Base-by-base conservation (phyloP, 208 protist species). In the Acanthamoeba royreba region DNA sequence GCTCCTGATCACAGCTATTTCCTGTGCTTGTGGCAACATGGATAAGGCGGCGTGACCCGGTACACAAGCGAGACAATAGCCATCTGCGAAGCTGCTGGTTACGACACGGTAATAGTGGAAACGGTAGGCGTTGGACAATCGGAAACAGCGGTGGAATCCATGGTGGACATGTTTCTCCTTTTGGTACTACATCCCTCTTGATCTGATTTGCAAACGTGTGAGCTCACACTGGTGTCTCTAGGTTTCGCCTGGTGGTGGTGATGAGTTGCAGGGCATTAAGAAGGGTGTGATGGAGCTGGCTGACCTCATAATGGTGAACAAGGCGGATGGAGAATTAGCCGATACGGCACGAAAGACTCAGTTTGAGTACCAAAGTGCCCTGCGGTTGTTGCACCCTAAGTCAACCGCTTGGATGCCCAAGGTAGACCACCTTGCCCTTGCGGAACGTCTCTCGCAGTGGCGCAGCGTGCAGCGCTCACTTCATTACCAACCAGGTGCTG, bases 81-180 rank as follows among this genome's bases (percentile, higher is more conserved):
- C 35, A 93, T 99, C 46, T 98, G 98, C 93, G 98, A 99, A 94
- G 88, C 94, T 5, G 98, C 98, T 0, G 97, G 97, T 4, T 99
- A 98, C 89, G 97, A 99, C 55, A 96, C 97, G 1, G 94, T 99
- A 28, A 92, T 99, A n/a, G 96, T 99, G 2, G 99, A 99, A 55
- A 99, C 99, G 11, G 98, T 99, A 40, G 99, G 99, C 28, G 99
- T 99, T 1, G 98, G 98, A 33, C 97, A 98, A 63, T 96, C 92
- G 8, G 96, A 98, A 69, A 94, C 96, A 19, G 96, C 95, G 25
- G 98, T 98, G 13, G 97, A 97, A 17, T 96, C 98, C 45, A 96
- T 99, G 86, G 98, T 98, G 0, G 98, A 99, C 94, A 94, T 98
- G 77, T 98, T 99, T 92, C 61, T 98, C 9, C 94, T 99, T 25